Evolutionary conservation across 2,329 filamentous ascomycete genomes (phyloP).

Genomic region (Epichloe elymi): DNA sequence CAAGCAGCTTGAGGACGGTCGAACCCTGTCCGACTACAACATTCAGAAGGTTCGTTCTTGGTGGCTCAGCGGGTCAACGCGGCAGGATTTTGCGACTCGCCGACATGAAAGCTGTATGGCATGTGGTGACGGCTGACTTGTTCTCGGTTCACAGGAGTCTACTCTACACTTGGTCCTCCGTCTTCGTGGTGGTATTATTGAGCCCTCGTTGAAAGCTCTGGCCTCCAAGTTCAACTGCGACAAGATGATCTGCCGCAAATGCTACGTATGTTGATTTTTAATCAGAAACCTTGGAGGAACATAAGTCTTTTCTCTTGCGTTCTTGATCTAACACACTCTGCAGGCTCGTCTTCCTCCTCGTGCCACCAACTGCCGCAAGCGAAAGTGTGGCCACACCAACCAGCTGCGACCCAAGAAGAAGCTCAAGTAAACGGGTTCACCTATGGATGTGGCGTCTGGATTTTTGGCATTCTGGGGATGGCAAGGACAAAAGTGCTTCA

Average conservation of each 20-base stretch:
- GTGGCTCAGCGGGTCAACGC: too few relatives aligned
- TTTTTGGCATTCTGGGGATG: slow-evolving; percentile 27
- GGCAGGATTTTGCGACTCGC: background rate
- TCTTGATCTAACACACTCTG: slow-evolving; percentile 6
- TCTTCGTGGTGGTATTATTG: slow-evolving; percentile 98
- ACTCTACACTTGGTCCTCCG: slow-evolving; percentile 97
- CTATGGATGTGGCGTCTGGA: slow-evolving; percentile 32
- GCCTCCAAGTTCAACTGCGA: slow-evolving; percentile 99
- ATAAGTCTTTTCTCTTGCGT: background rate
- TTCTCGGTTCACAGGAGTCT: slow-evolving; percentile 54
- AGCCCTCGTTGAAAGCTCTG: slow-evolving; percentile 96
- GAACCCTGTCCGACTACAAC: slow-evolving; percentile 96
- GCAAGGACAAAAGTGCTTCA: slow-evolving; percentile 22
- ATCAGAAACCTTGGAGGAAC: background rate
- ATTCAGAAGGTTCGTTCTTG: slow-evolving; percentile 79
- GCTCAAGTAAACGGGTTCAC: slow-evolving; percentile 56
- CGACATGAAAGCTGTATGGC: background rate
- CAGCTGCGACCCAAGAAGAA: slow-evolving; percentile 99
- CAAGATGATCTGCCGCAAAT: slow-evolving; percentile 99
- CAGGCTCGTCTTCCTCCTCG: slow-evolving; percentile 80
- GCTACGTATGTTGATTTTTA: slow-evolving; percentile 60
- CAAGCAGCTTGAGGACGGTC: slow-evolving; percentile 98
- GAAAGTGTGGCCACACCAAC: slow-evolving; percentile 99
- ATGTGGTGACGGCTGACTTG: background rate
- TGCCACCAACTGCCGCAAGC: slow-evolving; percentile 99